Base-by-base conservation (phyloP, 2,329 filamentous ascomycete genomes). In the Fusarium floridanum region DNA sequence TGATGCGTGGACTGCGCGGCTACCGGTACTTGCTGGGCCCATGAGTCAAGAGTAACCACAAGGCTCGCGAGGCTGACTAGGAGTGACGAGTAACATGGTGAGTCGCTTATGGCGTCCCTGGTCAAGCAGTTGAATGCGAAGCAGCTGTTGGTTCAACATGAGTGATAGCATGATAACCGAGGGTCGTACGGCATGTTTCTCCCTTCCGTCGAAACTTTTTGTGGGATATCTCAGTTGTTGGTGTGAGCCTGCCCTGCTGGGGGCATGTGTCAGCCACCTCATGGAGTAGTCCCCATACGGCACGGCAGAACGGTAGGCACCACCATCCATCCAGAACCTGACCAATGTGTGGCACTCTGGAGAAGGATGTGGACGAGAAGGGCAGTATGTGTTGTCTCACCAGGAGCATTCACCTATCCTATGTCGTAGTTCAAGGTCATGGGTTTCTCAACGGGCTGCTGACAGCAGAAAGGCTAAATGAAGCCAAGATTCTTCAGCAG, bases 201-300 rank as follows among this genome's bases (percentile, higher is more conserved):
- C 37, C 59, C 57, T 62, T 39, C 36, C 22, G 29, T 66, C 57
- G 64, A 66, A 66, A 66, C 64, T 66, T 66, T 55, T 43, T 62
- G 64, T 66, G 64, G 64, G 32, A 61, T 64, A 17, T 22, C 20
- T 37, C 32, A 45, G 48, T 43, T 72, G 43, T 62, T 62, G 60
- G 39, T 60, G 59, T 48, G 50, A 62, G 50, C 68, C 70, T 60
- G 50, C 68, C 68, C 70, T 43, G 63, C 55, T 53, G 32, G 62
- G 48, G 56, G 29, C 48, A 68, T 65, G 70, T 70, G 43, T 66
- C 41, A 71, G 36, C 48, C 60, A 17, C 39, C 24, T 68, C 55
- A 61, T 64, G 36, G 65, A 68, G 48, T 32, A 53, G 48, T 22
- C 34, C 34, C 45, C 17, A 37, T 56, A 41, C 45, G 34, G 32